phyloP scores from a whole-genome alignment of 1,284 basidiomycete genomes.

The Trichosporon asahii region DNA sequence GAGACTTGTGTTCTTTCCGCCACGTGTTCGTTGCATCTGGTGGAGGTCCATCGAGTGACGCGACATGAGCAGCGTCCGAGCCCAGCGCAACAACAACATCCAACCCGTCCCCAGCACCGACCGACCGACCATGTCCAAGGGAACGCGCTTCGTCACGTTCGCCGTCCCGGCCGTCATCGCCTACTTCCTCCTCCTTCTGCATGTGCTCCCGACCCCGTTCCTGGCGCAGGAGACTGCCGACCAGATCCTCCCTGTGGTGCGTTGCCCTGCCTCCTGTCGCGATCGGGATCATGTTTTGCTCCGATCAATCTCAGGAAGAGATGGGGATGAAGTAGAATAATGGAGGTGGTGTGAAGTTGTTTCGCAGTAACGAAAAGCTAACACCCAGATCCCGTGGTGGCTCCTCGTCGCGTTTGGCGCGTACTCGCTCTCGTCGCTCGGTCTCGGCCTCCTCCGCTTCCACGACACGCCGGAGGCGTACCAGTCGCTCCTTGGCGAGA shows the following conservation, averaged over 20 bases:
- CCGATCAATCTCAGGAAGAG: too few species aligned
- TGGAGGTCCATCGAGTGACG: not conserved
- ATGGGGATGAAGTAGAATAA: too few species aligned
- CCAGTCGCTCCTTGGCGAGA: conserved; percentile 61
- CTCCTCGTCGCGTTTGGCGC: conserved; percentile 68
- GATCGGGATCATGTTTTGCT: too few species aligned
- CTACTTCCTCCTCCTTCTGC: conserved; percentile 60
- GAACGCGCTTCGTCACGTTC: conserved; percentile 57
- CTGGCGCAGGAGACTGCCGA: conserved; percentile 55
- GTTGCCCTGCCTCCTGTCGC: conserved; percentile 25
- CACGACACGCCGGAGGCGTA: conserved; percentile 74
- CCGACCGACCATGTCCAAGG: conserved; percentile 58
- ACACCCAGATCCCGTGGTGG: conserved; percentile 69
- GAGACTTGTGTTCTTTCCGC: not conserved
- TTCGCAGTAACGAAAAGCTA: not conserved
- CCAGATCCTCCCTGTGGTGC: conserved; percentile 62
- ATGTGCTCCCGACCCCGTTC: conserved; percentile 60
- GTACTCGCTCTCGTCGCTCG: conserved; percentile 68
- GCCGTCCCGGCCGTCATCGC: conserved; percentile 54
- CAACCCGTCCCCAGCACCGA: not conserved
- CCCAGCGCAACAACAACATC: conserved; percentile 4
- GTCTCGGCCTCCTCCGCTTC: conserved; percentile 67
- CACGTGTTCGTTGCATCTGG: not conserved
- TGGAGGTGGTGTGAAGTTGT: not conserved
- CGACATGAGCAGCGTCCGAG: not conserved